Conservation (phyloP, 1,139 yeast genomes). For the Yamadazyma diddensiae region DNA sequence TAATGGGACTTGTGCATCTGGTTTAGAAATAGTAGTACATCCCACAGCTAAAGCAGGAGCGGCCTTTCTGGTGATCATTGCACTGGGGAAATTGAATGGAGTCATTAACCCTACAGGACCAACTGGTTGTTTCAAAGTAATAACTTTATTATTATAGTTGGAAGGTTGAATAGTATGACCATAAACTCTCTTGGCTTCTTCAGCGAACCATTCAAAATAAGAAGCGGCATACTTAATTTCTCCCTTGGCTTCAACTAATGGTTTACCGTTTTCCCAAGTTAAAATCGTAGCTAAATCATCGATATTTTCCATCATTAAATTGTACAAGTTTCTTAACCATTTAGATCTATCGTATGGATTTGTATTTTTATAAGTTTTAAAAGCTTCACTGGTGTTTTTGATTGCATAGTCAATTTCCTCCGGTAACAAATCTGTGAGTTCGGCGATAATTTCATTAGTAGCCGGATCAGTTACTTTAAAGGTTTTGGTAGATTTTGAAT, state of each 20-base stretch:
- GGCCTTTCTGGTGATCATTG: constrained; percentile 48
- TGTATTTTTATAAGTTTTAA: constrained; percentile 54
- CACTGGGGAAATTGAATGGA: constrained; percentile 49
- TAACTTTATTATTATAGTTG: constrained; percentile 35
- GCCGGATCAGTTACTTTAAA: constrained; percentile 80
- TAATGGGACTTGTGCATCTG: constrained; percentile 46
- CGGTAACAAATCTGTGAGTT: constrained; percentile 55
- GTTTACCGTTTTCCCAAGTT: constrained; percentile 45
- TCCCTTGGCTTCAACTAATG: constrained; percentile 39
- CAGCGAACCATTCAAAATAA: constrained; percentile 45
- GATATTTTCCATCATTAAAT: constrained; percentile 38
- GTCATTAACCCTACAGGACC: constrained; percentile 49
- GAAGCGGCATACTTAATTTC: constrained; percentile 44
- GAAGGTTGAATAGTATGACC: constrained; percentile 43
- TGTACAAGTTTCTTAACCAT: constrained; percentile 57
- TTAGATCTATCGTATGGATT: constrained; percentile 64
- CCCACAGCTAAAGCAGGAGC: constrained; percentile 52
- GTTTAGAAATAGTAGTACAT: constrained; percentile 45
- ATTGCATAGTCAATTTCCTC: constrained; percentile 61
- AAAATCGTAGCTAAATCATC: constrained; percentile 43
- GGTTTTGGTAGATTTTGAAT: constrained; percentile 46
- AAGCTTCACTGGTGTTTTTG: constrained; percentile 57
- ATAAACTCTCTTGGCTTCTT: constrained; percentile 40
- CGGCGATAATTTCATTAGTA: constrained; percentile 53
- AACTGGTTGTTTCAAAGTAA: constrained; percentile 45